These are phyloP conservation scores for Quercus tomentella DNA, from an alignment of 331 rosid species.

Conservation along the genomic window DNA sequence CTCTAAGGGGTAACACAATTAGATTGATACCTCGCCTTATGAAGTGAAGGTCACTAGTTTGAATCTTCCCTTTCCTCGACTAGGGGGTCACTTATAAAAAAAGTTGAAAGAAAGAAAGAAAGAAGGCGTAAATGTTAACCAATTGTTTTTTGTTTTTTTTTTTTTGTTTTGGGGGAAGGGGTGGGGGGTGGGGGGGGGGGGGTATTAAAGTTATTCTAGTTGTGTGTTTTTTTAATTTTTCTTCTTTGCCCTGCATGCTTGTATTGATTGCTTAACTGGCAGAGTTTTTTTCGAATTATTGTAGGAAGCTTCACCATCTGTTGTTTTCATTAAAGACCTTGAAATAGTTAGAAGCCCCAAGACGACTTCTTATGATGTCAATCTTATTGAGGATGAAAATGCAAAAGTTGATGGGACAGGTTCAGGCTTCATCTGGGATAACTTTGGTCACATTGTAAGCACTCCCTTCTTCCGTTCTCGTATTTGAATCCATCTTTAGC, in stretches of 20 bases:
- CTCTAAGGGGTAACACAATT: too few species aligned
- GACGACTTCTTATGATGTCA: conserved; percentile 26
- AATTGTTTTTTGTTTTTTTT: too few species aligned
- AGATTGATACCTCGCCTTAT: too few species aligned
- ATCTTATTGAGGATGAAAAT: conserved; percentile 45
- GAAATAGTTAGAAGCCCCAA: conserved; percentile 58
- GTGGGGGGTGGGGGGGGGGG: too few species aligned
- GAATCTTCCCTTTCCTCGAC: too few species aligned
- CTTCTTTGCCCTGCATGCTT: neutral
- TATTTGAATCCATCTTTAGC: neutral
- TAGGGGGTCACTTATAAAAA: too few species aligned
- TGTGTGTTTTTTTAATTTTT: too few species aligned
- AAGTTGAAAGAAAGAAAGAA: too few species aligned
- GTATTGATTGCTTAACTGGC: neutral
- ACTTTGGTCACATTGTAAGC: conserved; percentile 89
- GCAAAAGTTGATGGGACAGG: conserved; percentile 90
- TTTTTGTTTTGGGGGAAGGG: too few species aligned
- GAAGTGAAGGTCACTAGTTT: too few species aligned
- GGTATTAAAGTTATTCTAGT: too few species aligned
- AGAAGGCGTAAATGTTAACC: too few species aligned
- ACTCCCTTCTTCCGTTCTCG: neutral
- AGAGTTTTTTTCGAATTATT: neutral
- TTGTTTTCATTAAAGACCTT: conserved; percentile 75
- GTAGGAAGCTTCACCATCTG: conserved; percentile 80
- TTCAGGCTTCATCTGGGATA: conserved; percentile 95